These are phyloP conservation scores for Ustilago trichophora DNA, from an alignment of 1,284 basidiomycete species.

Conservation along the genomic window DNA sequence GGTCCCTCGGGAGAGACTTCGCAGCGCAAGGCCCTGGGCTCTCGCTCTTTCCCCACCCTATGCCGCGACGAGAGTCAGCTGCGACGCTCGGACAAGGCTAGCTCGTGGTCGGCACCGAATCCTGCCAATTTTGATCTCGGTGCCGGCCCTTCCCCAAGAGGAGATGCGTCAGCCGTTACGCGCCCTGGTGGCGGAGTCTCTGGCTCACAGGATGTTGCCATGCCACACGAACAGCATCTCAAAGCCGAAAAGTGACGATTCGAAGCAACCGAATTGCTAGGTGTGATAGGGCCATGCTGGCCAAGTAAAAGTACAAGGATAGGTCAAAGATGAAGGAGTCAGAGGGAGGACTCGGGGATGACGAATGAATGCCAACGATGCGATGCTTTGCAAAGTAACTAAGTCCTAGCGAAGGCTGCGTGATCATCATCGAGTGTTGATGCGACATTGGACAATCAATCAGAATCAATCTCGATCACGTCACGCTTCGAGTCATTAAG, in stretches of 20 bases:
- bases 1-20: too few relatives aligned
- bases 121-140: not conserved
- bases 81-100: not conserved
- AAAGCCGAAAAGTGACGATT: constrained; percentile 3
- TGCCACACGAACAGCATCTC: not conserved
- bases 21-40: not conserved
- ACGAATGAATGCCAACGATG: not conserved
- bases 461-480: constrained; percentile 57
- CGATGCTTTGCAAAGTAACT: too few relatives aligned
- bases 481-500: constrained; percentile 38
- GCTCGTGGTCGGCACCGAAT: not conserved
- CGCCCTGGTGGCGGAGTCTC: not conserved
- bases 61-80: constrained; percentile 1
- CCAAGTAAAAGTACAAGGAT: constrained; percentile 5
- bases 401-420: too few relatives aligned
- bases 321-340: too few relatives aligned
- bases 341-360: not conserved
- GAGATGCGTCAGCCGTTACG: not conserved
- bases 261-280: constrained; percentile 3
- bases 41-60: not conserved
- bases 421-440: too few relatives aligned
- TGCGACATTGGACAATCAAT: constrained; percentile 31
- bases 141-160: not conserved
- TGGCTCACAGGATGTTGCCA: not conserved
- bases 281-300: not conserved